phyloP scores from a whole-genome alignment of 2,329 filamentous ascomycete genomes.

The Fusarium austroafricanum region DNA sequence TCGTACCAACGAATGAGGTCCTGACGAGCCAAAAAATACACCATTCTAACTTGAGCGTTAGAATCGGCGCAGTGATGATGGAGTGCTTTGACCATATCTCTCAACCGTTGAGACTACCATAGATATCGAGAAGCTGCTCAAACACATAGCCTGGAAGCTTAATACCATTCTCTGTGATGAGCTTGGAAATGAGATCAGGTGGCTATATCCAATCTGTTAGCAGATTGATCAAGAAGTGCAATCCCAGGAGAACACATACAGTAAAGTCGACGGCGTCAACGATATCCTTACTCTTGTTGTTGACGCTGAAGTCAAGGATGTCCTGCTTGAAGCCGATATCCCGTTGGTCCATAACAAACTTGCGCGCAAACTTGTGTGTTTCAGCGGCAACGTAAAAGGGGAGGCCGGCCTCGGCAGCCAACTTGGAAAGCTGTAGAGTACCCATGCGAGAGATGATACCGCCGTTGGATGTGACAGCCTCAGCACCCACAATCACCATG shows the following conservation, averaged over 20 bases:
- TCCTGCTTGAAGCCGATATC: conserved; percentile 83
- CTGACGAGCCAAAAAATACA: neutral
- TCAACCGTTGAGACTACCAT: conserved; percentile 57
- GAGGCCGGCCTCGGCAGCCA: conserved; percentile 76
- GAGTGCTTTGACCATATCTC: neutral
- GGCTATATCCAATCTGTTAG: conserved; percentile 57
- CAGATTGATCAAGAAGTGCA: too few species aligned
- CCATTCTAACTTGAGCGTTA: neutral
- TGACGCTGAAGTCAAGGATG: conserved; percentile 77
- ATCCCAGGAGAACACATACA: conserved; percentile 55
- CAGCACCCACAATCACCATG: conserved; percentile 74
- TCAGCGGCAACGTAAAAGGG: conserved; percentile 93
- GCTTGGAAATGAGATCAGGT: conserved; percentile 74
- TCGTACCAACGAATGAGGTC: neutral
- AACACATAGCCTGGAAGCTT: conserved; percentile 77
- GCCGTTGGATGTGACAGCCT: conserved; percentile 94
- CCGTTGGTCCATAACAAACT: conserved; percentile 84
- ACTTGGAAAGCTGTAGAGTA: conserved; percentile 83
- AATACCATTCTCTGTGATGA: conserved; percentile 81
- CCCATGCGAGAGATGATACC: conserved; percentile 92
- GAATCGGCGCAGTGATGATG: conserved; percentile 29
- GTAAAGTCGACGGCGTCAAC: conserved; percentile 77
- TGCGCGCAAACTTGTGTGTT: conserved; percentile 94
- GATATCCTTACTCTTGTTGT: conserved; percentile 57
- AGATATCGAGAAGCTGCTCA: conserved; percentile 76